Percentiles rank a stretch among this genome's conserved stretches.
phyloP scores from a whole-genome alignment of 352 stramenopile genomes.

The Globisporangium perplexum region DNA sequence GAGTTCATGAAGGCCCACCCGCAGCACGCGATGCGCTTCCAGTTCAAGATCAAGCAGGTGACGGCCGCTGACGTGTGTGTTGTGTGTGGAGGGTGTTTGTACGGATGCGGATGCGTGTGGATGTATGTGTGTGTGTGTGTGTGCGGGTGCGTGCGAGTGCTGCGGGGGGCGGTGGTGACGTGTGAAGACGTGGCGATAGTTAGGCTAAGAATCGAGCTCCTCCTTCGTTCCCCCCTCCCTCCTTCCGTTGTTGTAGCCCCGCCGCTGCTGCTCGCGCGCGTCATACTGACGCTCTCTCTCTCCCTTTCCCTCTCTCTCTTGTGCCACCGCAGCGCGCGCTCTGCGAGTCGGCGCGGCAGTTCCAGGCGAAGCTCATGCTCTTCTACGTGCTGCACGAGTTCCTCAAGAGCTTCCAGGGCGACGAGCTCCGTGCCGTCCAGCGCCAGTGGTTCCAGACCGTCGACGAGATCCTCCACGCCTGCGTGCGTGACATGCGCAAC shows the following conservation, averaged over 20 bases:
- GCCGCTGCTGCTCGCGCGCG: not conserved
- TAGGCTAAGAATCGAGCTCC: constrained; percentile 16
- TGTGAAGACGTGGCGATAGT: constrained; percentile 9
- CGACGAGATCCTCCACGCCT: constrained; percentile 70
- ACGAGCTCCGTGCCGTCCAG: constrained; percentile 49
- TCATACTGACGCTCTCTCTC: constrained; percentile 1
- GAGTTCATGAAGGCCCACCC: constrained; percentile 69
- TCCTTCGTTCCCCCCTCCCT: not conserved
- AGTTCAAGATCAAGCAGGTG: constrained; percentile 89
- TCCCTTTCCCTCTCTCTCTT: constrained; percentile 9
- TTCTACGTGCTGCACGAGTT: constrained; percentile 88
- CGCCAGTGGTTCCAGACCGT: constrained; percentile 79
- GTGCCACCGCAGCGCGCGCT: constrained; percentile 34
- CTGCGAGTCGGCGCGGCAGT: constrained; percentile 48
- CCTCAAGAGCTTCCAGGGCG: constrained; percentile 70
- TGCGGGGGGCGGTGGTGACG: not conserved
- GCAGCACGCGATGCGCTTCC: constrained; percentile 69
- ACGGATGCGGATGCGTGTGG: constrained; percentile 3
- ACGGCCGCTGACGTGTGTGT: constrained; percentile 6
- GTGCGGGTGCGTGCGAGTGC: constrained; percentile 2
- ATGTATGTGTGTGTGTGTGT: constrained; percentile 3
- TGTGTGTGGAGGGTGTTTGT: constrained; percentile 5
- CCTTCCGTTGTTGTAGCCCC: constrained; percentile 14
- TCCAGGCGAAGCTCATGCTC: constrained; percentile 81
- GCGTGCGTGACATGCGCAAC: constrained; percentile 60